These are phyloP conservation scores for Talaromyces funiculosus DNA, from an alignment of 2,329 filamentous ascomycete species.

Conservation along the genomic window DNA sequence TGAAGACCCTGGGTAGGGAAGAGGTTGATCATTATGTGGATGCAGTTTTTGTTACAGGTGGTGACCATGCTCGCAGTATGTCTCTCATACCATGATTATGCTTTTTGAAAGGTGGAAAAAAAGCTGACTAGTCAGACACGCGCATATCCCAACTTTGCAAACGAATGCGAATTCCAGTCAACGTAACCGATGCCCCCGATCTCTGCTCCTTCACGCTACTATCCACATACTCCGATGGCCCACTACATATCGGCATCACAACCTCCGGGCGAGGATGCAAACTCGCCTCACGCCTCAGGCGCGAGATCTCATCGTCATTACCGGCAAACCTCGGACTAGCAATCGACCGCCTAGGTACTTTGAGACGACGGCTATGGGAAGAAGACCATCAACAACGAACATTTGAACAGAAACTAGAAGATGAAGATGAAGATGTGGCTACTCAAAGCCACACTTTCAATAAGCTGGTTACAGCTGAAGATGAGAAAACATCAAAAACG, in stretches of 20 bases:
- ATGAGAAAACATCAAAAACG: conserved; percentile 67
- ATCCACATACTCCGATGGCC: conserved; percentile 82
- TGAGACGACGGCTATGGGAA: conserved; percentile 65
- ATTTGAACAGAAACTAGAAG: conserved; percentile 29
- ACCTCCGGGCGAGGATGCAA: conserved; percentile 95
- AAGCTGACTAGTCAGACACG: conserved; percentile 44
- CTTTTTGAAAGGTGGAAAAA: neutral
- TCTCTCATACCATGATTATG: neutral
- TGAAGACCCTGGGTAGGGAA: conserved; percentile 70
- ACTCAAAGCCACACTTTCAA: conserved; percentile 78
- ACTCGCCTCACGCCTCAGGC: conserved; percentile 77
- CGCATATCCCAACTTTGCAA: conserved; percentile 71
- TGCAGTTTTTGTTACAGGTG: conserved; percentile 79
- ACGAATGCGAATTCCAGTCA: conserved; percentile 79
- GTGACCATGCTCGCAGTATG: conserved; percentile 45
- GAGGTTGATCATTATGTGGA: conserved; percentile 78
- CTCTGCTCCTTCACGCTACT: conserved; percentile 88
- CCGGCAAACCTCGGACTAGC: conserved; percentile 70
- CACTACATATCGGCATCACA: conserved; percentile 89
- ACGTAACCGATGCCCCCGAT: conserved; percentile 79
- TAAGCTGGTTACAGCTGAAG: conserved; percentile 66
- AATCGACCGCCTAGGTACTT: conserved; percentile 68
- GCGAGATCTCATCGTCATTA: conserved; percentile 77
- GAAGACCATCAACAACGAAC: conserved; percentile 53
- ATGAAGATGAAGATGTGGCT: conserved; percentile 44